phyloP scores from a whole-genome alignment of 805 yeast genomes.

The Cyberlindnera maclurae region DNA sequence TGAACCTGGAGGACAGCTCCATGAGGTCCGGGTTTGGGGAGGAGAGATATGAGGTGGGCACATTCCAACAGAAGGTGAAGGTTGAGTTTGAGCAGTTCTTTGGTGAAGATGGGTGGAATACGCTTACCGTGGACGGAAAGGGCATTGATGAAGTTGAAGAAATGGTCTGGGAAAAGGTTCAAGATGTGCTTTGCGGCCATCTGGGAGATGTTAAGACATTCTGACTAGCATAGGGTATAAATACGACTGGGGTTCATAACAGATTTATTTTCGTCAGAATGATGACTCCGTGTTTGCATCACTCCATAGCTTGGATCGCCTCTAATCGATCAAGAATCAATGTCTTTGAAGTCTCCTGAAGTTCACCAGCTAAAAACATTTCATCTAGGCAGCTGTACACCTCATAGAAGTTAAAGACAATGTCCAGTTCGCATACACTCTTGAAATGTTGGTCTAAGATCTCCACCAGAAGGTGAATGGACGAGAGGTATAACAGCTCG shows the following conservation, averaged over 20 bases:
- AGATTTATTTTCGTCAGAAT: too few relatives aligned
- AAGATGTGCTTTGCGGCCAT: conserved; percentile 5
- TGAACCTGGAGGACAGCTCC: conserved; percentile 45
- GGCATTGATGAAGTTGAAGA: conserved; percentile 47
- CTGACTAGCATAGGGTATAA: too few relatives aligned
- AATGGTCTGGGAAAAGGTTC: conserved; percentile 35
- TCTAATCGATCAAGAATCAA: conserved; percentile 58
- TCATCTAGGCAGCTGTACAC: conserved; percentile 81
- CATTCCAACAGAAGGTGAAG: conserved; percentile 71
- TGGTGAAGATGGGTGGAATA: conserved; percentile 31
- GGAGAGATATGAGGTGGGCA: conserved; percentile 79
- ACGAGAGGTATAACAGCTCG: conserved; percentile 76
- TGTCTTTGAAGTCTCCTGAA: conserved; percentile 76
- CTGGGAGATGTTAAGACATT: conserved; percentile 8
- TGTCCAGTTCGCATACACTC: conserved; percentile 83
- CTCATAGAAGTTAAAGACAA: conserved; percentile 86
- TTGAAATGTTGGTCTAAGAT: conserved; percentile 79
- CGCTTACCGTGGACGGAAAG: conserved; percentile 55
- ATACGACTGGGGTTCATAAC: too few relatives aligned
- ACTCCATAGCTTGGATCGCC: conserved; percentile 56
- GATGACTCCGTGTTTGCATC: conserved; percentile 5
- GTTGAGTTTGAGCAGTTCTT: conserved; percentile 46
- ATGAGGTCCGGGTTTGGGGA: conserved; percentile 81
- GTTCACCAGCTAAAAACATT: conserved; percentile 83
- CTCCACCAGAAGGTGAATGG: conserved; percentile 84